Percentiles rank a stretch among this genome's conserved stretches.
Evolutionary conservation across 2,329 filamentous ascomycete species (phyloP).

Genomic region (Bimuria novae-zelandiae): DNA sequence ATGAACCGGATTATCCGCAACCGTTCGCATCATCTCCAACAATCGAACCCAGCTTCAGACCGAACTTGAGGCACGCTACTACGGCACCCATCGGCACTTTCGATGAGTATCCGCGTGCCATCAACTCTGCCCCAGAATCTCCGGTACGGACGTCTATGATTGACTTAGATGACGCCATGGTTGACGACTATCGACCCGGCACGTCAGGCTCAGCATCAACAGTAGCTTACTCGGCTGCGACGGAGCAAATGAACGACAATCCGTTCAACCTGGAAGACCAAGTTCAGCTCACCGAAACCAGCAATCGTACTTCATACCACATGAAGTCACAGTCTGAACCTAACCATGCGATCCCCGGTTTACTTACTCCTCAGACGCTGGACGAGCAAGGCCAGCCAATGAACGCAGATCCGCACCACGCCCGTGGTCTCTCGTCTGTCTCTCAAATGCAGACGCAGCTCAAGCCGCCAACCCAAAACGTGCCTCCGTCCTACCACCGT

Average conservation of each 20-base stretch:
- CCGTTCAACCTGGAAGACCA: slow-evolving; percentile 57
- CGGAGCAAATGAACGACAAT: slow-evolving; percentile 50
- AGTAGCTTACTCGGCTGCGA: slow-evolving; percentile 39
- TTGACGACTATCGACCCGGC: slow-evolving; percentile 49
- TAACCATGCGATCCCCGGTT: slow-evolving; percentile 42
- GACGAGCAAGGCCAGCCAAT: slow-evolving; percentile 42
- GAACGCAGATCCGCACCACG: slow-evolving; percentile 35
- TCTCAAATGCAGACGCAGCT: slow-evolving; percentile 37
- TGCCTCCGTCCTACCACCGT: slow-evolving; percentile 23
- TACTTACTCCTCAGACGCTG: slow-evolving; percentile 43
- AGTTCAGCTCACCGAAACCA: slow-evolving; percentile 43
- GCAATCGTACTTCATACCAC: slow-evolving; percentile 46
- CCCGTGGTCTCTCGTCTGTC: slow-evolving; percentile 41
- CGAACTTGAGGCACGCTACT: slow-evolving; percentile 47
- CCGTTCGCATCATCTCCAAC: slow-evolving; percentile 33
- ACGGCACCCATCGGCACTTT: slow-evolving; percentile 48
- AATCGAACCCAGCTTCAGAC: slow-evolving; percentile 44
- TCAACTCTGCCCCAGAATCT: slow-evolving; percentile 39
- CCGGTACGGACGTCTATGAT: slow-evolving; percentile 52
- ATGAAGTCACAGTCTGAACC: slow-evolving; percentile 49
- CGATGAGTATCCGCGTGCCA: slow-evolving; percentile 45
- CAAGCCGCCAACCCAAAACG: slow-evolving; percentile 28
- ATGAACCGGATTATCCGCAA: slow-evolving; percentile 19
- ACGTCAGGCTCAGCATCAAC: slow-evolving; percentile 48
- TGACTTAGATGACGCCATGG: slow-evolving; percentile 45